Conservation (phyloP, 108 stramenopile species). For the Nannochloropsis salina region DNA sequence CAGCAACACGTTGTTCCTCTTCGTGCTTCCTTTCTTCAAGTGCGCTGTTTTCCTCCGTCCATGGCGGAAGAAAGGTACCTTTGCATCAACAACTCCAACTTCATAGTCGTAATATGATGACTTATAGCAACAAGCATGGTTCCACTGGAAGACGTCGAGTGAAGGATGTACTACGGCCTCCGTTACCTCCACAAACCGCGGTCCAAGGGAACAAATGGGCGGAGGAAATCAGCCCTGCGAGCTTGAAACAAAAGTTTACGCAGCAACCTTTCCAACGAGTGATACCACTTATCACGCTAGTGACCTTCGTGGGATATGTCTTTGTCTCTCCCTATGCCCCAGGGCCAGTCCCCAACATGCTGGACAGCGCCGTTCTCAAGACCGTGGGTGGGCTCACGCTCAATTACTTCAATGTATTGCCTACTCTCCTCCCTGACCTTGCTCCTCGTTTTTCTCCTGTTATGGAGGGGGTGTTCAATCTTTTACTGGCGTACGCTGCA, state of each 20-base stretch:
- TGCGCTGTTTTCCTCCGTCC: no score
- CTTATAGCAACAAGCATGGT: neutral
- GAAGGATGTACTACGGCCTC: constrained; percentile 4
- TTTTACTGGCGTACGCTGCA: constrained; percentile 75
- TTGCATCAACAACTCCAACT: no score
- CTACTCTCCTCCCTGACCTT: constrained; percentile 59
- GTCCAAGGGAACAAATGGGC: neutral
- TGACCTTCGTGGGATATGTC: constrained; percentile 31
- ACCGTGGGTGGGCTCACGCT: constrained; percentile 69
- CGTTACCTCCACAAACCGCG: neutral
- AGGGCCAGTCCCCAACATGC: constrained; percentile 60
- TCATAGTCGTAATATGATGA: no score
- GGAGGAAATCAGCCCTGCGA: neutral
- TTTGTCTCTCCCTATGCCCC: constrained; percentile 69
- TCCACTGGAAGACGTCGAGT: neutral
- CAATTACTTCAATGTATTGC: constrained; percentile 72
- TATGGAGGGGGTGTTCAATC: constrained; percentile 77
- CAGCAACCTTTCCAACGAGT: constrained; percentile 4
- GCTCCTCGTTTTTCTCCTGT: constrained; percentile 61
- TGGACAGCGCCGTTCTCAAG: constrained; percentile 69
- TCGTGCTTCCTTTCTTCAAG: no score
- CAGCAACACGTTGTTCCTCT: no score
- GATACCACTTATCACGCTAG: neutral
- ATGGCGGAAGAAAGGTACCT: no score
- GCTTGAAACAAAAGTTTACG: neutral